These are phyloP conservation scores for Penicillium sp. DNA, from an alignment of 2,329 filamentous ascomycete genomes.

Conservation along the genomic window DNA sequence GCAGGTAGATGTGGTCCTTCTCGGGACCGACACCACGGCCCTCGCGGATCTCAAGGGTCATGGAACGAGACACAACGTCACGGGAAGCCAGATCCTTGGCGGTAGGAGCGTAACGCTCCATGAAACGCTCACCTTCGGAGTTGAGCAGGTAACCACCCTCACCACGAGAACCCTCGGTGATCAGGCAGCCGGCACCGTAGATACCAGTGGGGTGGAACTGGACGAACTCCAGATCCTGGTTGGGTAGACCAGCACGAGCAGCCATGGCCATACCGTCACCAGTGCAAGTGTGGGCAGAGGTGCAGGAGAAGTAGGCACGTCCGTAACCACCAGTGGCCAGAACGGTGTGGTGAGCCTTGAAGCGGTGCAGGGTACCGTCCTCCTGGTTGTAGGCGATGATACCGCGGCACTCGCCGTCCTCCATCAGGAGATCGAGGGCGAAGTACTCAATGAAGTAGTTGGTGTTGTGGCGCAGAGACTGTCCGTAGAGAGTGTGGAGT, in stretches of 20 bases:
- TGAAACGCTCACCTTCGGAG: constrained; percentile 97
- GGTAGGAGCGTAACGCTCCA: constrained; percentile 97
- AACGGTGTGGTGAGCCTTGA: constrained; percentile 95
- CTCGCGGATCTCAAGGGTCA: constrained; percentile 98
- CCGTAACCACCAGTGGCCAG: constrained; percentile 97
- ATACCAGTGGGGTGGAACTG: constrained; percentile 99
- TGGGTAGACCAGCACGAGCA: constrained; percentile 92
- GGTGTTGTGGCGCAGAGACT: constrained; percentile 95
- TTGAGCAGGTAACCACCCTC: constrained; percentile 98
- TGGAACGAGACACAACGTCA: constrained; percentile 95
- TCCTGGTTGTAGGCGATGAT: constrained; percentile 98
- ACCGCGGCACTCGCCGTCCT: constrained; percentile 94
- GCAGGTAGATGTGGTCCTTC: constrained; percentile 98
- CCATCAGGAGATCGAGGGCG: constrained; percentile 94
- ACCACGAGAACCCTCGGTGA: constrained; percentile 96
- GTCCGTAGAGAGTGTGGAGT: constrained; percentile 96
- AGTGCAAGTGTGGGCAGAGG: constrained; percentile 96
- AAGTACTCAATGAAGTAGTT: constrained; percentile 99
- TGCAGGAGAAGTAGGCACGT: constrained; percentile 97
- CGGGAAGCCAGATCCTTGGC: constrained; percentile 96
- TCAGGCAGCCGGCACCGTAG: constrained; percentile 96
- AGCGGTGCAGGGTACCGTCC: constrained; percentile 95
- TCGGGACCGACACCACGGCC: constrained; percentile 95
- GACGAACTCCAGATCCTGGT: constrained; percentile 99
- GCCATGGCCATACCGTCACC: constrained; percentile 99